Evolutionary conservation across 345 rosid genomes (phyloP), one percentile per base, ranked within the genome.

Genomic region (Angophora floribunda): DNA sequence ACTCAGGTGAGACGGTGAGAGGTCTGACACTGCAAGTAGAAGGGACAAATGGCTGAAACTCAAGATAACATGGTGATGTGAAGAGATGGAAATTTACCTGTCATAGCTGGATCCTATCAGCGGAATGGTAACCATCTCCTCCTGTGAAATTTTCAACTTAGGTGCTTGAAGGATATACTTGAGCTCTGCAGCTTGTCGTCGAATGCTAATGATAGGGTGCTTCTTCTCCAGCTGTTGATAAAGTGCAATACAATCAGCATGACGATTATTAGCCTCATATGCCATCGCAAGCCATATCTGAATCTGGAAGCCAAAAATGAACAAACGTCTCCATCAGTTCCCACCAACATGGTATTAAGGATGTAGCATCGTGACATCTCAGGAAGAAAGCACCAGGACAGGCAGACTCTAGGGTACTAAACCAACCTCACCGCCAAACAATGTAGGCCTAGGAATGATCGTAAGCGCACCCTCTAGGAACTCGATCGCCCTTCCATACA

Each of bases 241-340:
- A 90, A 97, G 98, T 87, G 92, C 94, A 90, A 97, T 96, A 93
- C 99, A 96, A 90, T 97, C 99, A 12, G 88, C 89, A 41, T 96
- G 99, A 78, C 99, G 98, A 86, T 95, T 95, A 90, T 95, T 96
- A 85, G 99, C 99, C 91, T 96, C 99, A 85, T 97, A 97, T 80
- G 99, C 99, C 99, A 97, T 96, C 49, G 98, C 99, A 85, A 97
- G 92, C 99, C 99, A 97, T 91, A 97, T 96, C 92, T 97, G 99
- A 90, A 97, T 96, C 99, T 97, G 94, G 88, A 88, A 90, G 87
- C 67, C 79, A 70, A 65, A 80, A n/a, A 75, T 7, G 7, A 50
- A 6, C 70, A n/a, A 51, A 7, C 28, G 21, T 44, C 88, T 22
- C 4, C 63, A 26, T 57, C 36, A 41, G 79, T 30, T 57, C 59